Base-by-base conservation (phyloP, 129 eudicot species). In the Lonicera japonica region DNA sequence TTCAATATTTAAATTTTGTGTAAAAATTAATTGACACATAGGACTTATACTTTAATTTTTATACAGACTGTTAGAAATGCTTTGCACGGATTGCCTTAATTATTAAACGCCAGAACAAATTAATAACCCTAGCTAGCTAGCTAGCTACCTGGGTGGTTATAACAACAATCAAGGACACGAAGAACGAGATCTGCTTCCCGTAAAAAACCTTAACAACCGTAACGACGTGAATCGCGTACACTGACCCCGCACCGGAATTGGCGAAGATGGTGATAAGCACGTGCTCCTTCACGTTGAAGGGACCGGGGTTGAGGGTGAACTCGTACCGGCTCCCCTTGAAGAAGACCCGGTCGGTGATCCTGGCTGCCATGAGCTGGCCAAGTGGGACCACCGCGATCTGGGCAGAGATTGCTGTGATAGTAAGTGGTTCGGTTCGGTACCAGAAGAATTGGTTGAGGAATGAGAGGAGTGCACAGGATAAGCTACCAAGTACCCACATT, bases 81-180 rank as follows among this genome's bases (percentile, higher is more conserved):
- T n/a, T n/a, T n/a, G n/a, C n/a, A n/a, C n/a, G n/a, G n/a, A n/a
- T n/a, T n/a, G n/a, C n/a, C n/a, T n/a, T n/a, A n/a, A n/a, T n/a
- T n/a, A n/a, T n/a, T n/a, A n/a, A n/a, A n/a, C n/a, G n/a, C n/a
- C n/a, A n/a, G n/a, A n/a, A n/a, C n/a, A n/a, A n/a, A n/a, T n/a
- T n/a, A n/a, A n/a, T n/a, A n/a, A n/a, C n/a, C n/a, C n/a, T n/a
- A n/a, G n/a, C n/a, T n/a, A n/a, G n/a, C n/a, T n/a, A n/a, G n/a
- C n/a, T n/a, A n/a, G n/a, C n/a, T n/a, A 92, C 99, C 96, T 94
- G 99, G 11, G 99, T 94, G 3, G 99, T 94, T 17, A 88, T 67
- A 19, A 88, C 75, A 43, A 94, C 95, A 48, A 94, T 74, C 57
- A 94, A 62, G 8, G 99, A 88, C 0, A 94, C 96, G 1, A 83